These are phyloP conservation scores for Boletus insuetus DNA, from an alignment of 768 basidiomycete genomes.

Conservation along the genomic window DNA sequence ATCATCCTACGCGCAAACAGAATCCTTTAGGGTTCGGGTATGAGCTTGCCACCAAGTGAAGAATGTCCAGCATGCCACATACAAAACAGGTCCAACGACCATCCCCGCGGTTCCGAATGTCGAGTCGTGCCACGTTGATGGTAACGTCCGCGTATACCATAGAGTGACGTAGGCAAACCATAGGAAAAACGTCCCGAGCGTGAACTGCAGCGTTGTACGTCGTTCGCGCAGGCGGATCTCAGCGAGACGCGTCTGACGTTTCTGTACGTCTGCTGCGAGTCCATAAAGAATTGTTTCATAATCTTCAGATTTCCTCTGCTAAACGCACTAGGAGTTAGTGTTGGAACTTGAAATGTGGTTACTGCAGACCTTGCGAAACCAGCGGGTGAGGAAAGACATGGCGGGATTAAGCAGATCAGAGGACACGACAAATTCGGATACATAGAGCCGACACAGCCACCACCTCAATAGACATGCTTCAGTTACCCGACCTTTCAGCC, in stretches of 20 bases:
- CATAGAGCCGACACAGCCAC: slow-evolving; percentile 23
- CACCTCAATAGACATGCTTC: neutral
- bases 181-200: slow-evolving; percentile 69
- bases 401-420: slow-evolving; percentile 1
- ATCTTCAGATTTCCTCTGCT: slow-evolving; percentile 47
- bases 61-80: slow-evolving; percentile 31
- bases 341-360: neutral
- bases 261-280: slow-evolving; percentile 67
- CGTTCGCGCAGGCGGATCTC: slow-evolving; percentile 87
- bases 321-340: neutral
- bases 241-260: slow-evolving; percentile 68
- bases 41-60: slow-evolving; percentile 2
- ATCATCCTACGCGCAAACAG: slow-evolving; percentile 77
- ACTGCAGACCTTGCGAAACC: slow-evolving; percentile 28
- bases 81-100: slow-evolving; percentile 76
- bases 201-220: slow-evolving; percentile 70
- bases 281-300: slow-evolving; percentile 71
- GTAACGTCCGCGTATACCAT: slow-evolving; percentile 67
- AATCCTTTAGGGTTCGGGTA: slow-evolving; percentile 41
- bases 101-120: slow-evolving; percentile 46
- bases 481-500: too few relatives aligned
- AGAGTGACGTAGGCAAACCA: slow-evolving; percentile 73
- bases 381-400: slow-evolving; percentile 31
- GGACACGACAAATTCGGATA: slow-evolving; percentile 17
- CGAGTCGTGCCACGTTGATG: slow-evolving; percentile 31